Conservation (phyloP, 306 rosid species). For the Sphenostylis stenocarpa region DNA sequence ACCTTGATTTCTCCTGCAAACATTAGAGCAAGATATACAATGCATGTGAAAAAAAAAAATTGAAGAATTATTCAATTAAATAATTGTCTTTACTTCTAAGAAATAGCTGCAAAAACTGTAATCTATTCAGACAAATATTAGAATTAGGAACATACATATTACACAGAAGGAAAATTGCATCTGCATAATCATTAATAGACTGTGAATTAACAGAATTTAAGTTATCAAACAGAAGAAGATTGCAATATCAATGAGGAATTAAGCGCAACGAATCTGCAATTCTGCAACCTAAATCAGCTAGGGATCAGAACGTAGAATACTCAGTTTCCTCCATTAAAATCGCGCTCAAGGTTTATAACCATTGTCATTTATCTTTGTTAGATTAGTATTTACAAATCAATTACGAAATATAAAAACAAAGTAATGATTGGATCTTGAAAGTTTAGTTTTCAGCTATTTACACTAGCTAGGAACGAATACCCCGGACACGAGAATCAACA, state of each 20-base stretch:
- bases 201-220: background rate
- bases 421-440: background rate
- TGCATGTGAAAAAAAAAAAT: background rate
- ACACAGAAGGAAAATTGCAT: conserved; percentile 13
- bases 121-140: conserved; percentile 36
- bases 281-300: background rate
- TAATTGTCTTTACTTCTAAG: conserved; percentile 21
- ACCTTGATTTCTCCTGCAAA: conserved; percentile 55
- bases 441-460: background rate
- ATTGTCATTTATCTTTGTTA: background rate
- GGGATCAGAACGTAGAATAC: background rate
- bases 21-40: conserved; percentile 11
- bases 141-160: conserved; percentile 1
- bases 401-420: background rate
- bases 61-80: conserved; percentile 5
- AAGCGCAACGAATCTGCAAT: conserved; percentile 23
- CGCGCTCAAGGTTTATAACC: background rate
- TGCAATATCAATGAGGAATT: conserved; percentile 1
- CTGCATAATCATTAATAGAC: background rate
- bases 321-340: background rate
- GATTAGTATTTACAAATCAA: background rate
- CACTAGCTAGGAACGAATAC: conserved; percentile 3
- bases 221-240: background rate
- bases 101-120: conserved; percentile 37
- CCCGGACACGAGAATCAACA: conserved; percentile 1